Percentiles rank a stretch among this genome's conserved stretches.
phyloP scores from a whole-genome alignment of 2,329 filamentous ascomycete genomes.

The Hypomyces perniciosus region DNA sequence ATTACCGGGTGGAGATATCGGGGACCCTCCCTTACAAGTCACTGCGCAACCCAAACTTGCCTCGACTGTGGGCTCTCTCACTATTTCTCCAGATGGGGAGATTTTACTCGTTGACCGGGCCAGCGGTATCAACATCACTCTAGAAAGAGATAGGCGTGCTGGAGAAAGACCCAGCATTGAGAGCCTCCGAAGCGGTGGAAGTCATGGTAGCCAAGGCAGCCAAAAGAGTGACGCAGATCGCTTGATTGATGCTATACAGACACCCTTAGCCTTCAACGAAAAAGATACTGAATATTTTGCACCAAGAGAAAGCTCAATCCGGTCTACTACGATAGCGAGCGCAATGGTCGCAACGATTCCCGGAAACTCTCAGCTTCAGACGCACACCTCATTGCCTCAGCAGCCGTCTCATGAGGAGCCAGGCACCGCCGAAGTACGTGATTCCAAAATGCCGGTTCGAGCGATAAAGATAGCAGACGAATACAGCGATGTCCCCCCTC shows the following conservation, averaged over 20 bases:
- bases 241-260: slow-evolving; percentile 66
- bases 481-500: slow-evolving; percentile 28
- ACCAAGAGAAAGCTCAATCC: slow-evolving; percentile 13
- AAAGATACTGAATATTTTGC: slow-evolving; percentile 29
- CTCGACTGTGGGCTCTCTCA: slow-evolving; percentile 20
- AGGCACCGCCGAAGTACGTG: slow-evolving; percentile 35
- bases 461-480: slow-evolving; percentile 46
- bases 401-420: slow-evolving; percentile 16
- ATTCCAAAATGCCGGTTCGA: slow-evolving; percentile 40
- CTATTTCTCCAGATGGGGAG: slow-evolving; percentile 41
- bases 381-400: not conserved
- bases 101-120: slow-evolving; percentile 54
- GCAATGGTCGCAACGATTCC: slow-evolving; percentile 2
- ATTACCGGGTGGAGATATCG: slow-evolving; percentile 18
- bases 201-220: slow-evolving; percentile 40
- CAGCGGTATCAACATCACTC: slow-evolving; percentile 20
- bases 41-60: slow-evolving; percentile 12
- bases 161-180: slow-evolving; percentile 16
- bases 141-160: slow-evolving; percentile 11
- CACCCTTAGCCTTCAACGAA: slow-evolving; percentile 42
- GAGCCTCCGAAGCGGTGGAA: slow-evolving; percentile 32
- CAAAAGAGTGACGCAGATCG: slow-evolving; percentile 59
- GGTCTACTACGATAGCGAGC: not conserved
- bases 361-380: slow-evolving; percentile 1
- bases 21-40: not conserved